Evolutionary conservation across 129 eudicot species (phyloP).

Genomic region (Flaveria linearis): DNA sequence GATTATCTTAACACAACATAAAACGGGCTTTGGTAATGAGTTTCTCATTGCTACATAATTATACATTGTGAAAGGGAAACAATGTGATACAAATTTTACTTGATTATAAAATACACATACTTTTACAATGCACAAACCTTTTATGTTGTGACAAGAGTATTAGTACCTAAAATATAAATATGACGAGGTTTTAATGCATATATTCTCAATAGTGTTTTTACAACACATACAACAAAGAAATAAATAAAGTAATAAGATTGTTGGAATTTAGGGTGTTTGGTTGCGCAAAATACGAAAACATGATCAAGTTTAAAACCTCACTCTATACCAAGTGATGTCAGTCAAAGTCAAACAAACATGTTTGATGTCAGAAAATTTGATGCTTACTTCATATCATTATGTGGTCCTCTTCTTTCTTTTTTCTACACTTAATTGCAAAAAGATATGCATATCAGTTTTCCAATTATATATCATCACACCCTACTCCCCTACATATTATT

Average conservation of each 20-base stretch:
- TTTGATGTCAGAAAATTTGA: constrained; percentile 41
- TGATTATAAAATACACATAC: neutral
- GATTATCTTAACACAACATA: too few relatives aligned
- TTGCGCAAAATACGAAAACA: constrained; percentile 24
- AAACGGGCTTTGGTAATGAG: too few relatives aligned
- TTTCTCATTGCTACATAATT: neutral
- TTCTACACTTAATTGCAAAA: constrained; percentile 30
- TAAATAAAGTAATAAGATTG: constrained; percentile 15
- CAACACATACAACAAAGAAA: neutral
- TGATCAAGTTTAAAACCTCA: constrained; percentile 24
- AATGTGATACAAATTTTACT: neutral
- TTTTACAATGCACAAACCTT: neutral
- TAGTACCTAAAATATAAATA: neutral
- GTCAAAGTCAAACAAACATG: constrained; percentile 48
- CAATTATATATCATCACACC: constrained; percentile 11
- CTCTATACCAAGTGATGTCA: constrained; percentile 40
- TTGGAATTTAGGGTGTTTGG: constrained; percentile 10
- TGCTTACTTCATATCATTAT: constrained; percentile 31
- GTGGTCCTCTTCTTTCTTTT: constrained; percentile 19
- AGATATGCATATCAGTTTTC: constrained; percentile 34
- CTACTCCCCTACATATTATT: neutral
- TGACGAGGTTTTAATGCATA: neutral
- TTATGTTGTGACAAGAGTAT: neutral
- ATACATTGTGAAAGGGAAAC: neutral
- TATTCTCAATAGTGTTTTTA: neutral